phyloP scores from a whole-genome alignment of 2,329 filamentous ascomycete species.

The Phaeosphaeriaceae sp. region DNA sequence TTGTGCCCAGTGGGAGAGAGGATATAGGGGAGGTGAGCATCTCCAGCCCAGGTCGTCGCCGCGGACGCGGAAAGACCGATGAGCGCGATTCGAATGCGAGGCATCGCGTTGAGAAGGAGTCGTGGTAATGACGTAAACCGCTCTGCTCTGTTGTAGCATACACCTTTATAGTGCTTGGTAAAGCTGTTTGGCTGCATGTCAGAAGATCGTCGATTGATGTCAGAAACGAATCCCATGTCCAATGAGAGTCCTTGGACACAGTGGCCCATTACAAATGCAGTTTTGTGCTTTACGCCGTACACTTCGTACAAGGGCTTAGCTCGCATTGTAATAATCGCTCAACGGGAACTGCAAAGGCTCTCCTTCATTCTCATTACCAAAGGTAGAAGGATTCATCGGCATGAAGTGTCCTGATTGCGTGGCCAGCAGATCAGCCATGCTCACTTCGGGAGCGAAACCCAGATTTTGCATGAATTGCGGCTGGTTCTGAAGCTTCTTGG shows the following conservation, averaged over 20 bases:
- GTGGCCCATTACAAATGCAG: background rate
- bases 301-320: background rate
- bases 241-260: background rate
- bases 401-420: conserved; percentile 49
- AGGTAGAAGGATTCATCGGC: conserved; percentile 38
- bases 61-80: conserved; percentile 65
- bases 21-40: conserved; percentile 68
- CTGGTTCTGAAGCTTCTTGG: conserved; percentile 62
- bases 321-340: conserved; percentile 26
- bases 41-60: conserved; percentile 62
- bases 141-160: background rate
- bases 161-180: background rate
- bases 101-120: conserved; percentile 44
- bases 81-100: conserved; percentile 64
- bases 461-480: conserved; percentile 72
- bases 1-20: conserved; percentile 47
- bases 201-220: background rate
- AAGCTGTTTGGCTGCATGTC: background rate
- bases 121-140: background rate
- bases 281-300: background rate
- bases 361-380: conserved; percentile 27
- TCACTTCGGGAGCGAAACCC: conserved; percentile 68
- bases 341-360: conserved; percentile 27
- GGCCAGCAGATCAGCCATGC: conserved; percentile 61
- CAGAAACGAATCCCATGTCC: background rate